Percentiles rank a stretch among this genome's conserved stretches.
These are phyloP conservation scores for Aspergillus japonicus DNA, from an alignment of 2,329 filamentous ascomycete genomes.

Conservation along the genomic window DNA sequence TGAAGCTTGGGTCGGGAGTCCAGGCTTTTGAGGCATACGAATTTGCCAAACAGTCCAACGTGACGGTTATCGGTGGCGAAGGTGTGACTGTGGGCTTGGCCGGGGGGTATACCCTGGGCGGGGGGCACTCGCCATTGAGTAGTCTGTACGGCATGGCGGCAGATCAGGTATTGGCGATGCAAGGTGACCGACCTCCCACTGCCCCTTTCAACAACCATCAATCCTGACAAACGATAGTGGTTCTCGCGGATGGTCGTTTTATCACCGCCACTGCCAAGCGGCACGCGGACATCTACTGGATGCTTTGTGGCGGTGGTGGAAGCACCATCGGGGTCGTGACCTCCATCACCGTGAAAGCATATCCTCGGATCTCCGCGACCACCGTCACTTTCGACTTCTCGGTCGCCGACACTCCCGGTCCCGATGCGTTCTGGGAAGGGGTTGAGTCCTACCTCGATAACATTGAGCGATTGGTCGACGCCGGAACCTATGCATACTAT, in stretches of 20 bases:
- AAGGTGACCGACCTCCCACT: slow-evolving; percentile 25
- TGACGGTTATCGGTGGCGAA: slow-evolving; percentile 54
- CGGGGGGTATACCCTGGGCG: slow-evolving; percentile 46
- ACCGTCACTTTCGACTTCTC: slow-evolving; percentile 27
- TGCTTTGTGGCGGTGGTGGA: slow-evolving; percentile 56
- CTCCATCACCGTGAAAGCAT: slow-evolving; percentile 29
- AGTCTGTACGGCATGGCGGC: slow-evolving; percentile 56
- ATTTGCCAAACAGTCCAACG: slow-evolving; percentile 43
- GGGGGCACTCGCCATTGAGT: slow-evolving; percentile 44
- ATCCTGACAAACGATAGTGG: slow-evolving; percentile 2
- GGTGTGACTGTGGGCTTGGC: slow-evolving; percentile 52
- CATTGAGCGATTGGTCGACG: slow-evolving; percentile 21
- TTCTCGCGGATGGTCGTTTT: slow-evolving; percentile 20
- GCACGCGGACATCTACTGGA: slow-evolving; percentile 50
- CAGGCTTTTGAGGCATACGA: slow-evolving; percentile 51
- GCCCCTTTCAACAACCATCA: no score
- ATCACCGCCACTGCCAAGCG: slow-evolving; percentile 22
- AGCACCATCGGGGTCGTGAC: slow-evolving; percentile 49
- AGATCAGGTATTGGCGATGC: slow-evolving; percentile 54
- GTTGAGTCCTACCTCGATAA: slow-evolving; percentile 20
- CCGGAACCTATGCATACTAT: slow-evolving; percentile 25
- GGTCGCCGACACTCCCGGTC: slow-evolving; percentile 16
- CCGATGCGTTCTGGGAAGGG: slow-evolving; percentile 20
- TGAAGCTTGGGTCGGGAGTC: slow-evolving; percentile 55
- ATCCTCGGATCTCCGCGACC: slow-evolving; percentile 20